Evolutionary conservation across 192 early-diverging fungal species (phyloP).

Genomic region (Backusella psychrophila): DNA sequence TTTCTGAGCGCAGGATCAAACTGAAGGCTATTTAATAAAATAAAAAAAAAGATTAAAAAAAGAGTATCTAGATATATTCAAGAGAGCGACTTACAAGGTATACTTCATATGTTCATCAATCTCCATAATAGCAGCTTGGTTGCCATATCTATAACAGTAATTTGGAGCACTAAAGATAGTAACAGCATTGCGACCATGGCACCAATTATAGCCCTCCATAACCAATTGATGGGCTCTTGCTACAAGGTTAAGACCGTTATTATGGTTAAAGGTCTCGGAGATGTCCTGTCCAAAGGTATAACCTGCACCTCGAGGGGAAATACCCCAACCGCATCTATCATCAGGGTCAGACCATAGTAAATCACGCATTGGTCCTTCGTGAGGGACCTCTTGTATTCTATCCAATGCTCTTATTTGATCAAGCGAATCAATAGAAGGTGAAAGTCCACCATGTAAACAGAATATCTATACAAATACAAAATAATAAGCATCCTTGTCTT

Average conservation of each 20-base stretch:
- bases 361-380: slow-evolving; percentile 87
- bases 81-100: slow-evolving; percentile 74
- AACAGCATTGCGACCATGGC: slow-evolving; percentile 96
- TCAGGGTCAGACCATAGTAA: slow-evolving; percentile 88
- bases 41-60: neutral
- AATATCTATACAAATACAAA: slow-evolving; percentile 65
- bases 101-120: slow-evolving; percentile 99
- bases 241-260: slow-evolving; percentile 95
- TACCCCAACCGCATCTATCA: slow-evolving; percentile 84
- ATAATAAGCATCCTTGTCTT: neutral
- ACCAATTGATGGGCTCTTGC: slow-evolving; percentile 92
- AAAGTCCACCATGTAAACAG: slow-evolving; percentile 97
- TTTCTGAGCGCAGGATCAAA: slow-evolving; percentile 96
- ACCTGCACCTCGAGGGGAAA: slow-evolving; percentile 83
- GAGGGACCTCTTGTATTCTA: slow-evolving; percentile 89
- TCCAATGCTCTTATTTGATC: slow-evolving; percentile 96
- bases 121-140: slow-evolving; percentile 99
- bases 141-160: slow-evolving; percentile 99
- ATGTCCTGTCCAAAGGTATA: slow-evolving; percentile 91
- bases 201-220: slow-evolving; percentile 98
- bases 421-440: slow-evolving; percentile 89
- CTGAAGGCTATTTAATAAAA: slow-evolving; percentile 60
- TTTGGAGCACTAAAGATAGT: slow-evolving; percentile 99
- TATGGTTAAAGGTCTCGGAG: slow-evolving; percentile 86
- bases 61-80: neutral